A percentile compares a stretch with the other conserved stretches of the same genome.
phyloP scores from a whole-genome alignment of 2,329 filamentous ascomycete species.

The Phialocephala sp. region DNA sequence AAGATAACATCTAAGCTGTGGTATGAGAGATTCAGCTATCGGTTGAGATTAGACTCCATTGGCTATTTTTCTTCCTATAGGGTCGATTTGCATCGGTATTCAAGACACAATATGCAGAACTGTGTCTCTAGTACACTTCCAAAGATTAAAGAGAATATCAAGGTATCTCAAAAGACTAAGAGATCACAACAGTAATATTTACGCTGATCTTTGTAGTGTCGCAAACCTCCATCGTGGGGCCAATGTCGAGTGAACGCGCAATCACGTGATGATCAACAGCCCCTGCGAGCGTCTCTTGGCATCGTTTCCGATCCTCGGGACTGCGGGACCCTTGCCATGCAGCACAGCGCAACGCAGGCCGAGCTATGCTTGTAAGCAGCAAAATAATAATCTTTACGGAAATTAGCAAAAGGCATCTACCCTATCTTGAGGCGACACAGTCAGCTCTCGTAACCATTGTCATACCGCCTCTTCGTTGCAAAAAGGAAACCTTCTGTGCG shows the following conservation, averaged over 20 bases:
- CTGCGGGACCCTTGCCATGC: not conserved
- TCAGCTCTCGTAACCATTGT: conserved; percentile 18
- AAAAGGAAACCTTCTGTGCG: not conserved
- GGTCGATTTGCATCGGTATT: too few species aligned
- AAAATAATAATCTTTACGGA: conserved; percentile 18
- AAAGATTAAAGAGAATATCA: not conserved
- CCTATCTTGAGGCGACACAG: conserved; percentile 16
- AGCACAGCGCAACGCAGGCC: not conserved
- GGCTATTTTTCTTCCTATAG: too few species aligned
- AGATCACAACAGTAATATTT: too few species aligned
- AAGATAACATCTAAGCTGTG: too few species aligned
- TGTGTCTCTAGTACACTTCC: not conserved
- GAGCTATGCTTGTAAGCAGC: conserved; percentile 11
- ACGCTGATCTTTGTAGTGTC: too few species aligned
- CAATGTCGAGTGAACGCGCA: not conserved
- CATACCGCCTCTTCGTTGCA: not conserved
- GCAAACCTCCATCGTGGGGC: too few species aligned
- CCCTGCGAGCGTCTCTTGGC: not conserved
- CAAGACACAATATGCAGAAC: too few species aligned
- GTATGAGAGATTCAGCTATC: too few species aligned
- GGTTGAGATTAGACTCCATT: too few species aligned
- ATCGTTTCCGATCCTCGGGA: not conserved
- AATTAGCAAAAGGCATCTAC: conserved; percentile 8
- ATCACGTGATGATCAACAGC: not conserved
- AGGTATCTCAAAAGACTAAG: not conserved